Evolutionary conservation across 495 filamentous ascomycete species (phyloP).

Genomic region (Annulohypoxylon stygium): DNA sequence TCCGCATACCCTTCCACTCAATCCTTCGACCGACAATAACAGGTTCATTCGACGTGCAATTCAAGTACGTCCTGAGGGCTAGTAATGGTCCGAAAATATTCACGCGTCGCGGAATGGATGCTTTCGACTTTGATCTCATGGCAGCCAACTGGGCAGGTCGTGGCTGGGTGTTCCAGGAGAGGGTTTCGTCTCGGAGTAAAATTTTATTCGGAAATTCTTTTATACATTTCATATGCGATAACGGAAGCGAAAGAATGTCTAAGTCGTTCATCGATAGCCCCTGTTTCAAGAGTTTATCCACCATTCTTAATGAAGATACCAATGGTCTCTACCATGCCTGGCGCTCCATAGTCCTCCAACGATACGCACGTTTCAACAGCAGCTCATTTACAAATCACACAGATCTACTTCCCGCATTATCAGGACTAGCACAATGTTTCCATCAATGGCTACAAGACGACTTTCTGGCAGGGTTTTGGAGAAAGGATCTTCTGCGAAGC

Average conservation of each 20-base stretch:
- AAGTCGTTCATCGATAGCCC: not conserved
- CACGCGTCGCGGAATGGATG: not conserved
- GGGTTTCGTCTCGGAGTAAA: not conserved
- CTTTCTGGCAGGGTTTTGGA: not conserved
- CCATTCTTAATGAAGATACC: not conserved
- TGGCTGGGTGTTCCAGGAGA: not conserved
- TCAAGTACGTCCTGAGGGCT: not conserved
- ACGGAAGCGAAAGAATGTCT: not conserved
- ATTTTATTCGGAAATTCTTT: not conserved
- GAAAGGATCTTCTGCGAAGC: not conserved
- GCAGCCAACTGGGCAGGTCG: not conserved
- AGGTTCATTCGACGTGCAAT: not conserved
- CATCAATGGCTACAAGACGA: not conserved
- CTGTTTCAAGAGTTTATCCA: not conserved
- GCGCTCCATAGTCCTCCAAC: not conserved
- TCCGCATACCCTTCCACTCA: not conserved
- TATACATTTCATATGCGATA: not conserved
- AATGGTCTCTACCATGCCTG: not conserved
- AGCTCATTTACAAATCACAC: not conserved
- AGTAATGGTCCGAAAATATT: not conserved
- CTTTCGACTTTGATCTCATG: not conserved
- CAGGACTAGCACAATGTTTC: not conserved
- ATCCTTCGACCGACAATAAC: not conserved
- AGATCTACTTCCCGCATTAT: not conserved
- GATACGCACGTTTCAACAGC: not conserved